Conservation (phyloP, 1,284 basidiomycete species). For the Microstroma glucosiphilum region DNA sequence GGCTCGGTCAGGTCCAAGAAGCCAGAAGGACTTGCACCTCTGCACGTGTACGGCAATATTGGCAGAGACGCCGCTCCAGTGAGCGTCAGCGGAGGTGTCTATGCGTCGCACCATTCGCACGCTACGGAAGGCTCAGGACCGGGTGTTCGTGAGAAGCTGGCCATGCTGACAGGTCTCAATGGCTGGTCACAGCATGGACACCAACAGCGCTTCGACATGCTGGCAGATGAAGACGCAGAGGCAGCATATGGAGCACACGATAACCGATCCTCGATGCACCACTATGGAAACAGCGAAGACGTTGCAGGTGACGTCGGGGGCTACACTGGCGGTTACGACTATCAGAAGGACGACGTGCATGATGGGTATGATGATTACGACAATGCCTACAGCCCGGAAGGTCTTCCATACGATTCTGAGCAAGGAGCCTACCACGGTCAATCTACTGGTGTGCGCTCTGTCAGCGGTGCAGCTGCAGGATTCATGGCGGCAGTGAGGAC, state of each 20-base stretch:
- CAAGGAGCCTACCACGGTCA: too few relatives aligned
- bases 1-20: neutral
- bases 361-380: too few relatives aligned
- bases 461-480: too few relatives aligned
- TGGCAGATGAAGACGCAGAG: constrained; percentile 37
- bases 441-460: too few relatives aligned
- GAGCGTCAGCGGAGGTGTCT: neutral
- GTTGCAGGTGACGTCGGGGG: constrained; percentile 2
- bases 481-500: too few relatives aligned
- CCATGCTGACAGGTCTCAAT: constrained; percentile 33
- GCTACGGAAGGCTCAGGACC: constrained; percentile 41
- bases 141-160: constrained; percentile 32
- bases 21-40: neutral
- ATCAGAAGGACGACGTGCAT: neutral
- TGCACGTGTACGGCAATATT: neutral
- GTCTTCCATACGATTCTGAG: too few relatives aligned
- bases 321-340: neutral
- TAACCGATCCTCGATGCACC: too few relatives aligned
- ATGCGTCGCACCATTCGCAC: constrained; percentile 11
- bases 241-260: too few relatives aligned
- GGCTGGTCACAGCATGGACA: constrained; percentile 9
- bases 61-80: neutral
- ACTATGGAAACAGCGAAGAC: constrained; percentile 6
- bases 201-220: constrained; percentile 41
- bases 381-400: too few relatives aligned